Evolutionary conservation across 345 rosid species (phyloP).

Genomic region (Orychophragmus violaceus): DNA sequence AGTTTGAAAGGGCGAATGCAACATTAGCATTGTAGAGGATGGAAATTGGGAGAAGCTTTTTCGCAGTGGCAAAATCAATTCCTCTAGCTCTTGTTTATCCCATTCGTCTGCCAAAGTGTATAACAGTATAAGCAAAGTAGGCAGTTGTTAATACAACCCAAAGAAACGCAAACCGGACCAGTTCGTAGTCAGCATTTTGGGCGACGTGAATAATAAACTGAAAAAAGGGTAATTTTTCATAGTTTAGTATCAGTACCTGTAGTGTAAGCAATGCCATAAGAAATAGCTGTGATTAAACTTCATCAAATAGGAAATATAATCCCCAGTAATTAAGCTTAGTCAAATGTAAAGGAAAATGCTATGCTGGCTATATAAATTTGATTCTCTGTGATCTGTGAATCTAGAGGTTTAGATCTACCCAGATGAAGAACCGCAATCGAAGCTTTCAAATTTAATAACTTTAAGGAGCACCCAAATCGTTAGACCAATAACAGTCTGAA

Average conservation of each 20-base stretch:
- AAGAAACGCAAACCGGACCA: neutral
- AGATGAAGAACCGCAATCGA: too few relatives aligned
- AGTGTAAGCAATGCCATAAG: conserved; percentile 89
- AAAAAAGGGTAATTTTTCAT: neutral
- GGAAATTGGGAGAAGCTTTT: conserved; percentile 72
- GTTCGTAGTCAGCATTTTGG: neutral
- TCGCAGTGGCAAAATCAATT: conserved; percentile 53
- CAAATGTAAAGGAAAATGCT: too few relatives aligned
- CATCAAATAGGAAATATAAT: conserved; percentile 9
- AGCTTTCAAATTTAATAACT: too few relatives aligned
- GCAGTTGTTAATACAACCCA: conserved; percentile 63
- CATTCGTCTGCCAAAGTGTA: conserved; percentile 52
- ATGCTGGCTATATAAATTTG: too few relatives aligned
- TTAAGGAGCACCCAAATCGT: too few relatives aligned
- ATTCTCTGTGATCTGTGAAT: too few relatives aligned
- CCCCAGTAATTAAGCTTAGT: too few relatives aligned
- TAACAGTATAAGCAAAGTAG: conserved; percentile 76
- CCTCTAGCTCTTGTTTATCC: conserved; percentile 66
- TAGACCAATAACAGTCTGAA: too few relatives aligned
- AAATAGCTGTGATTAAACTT: conserved; percentile 67
- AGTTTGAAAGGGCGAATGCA: conserved; percentile 90
- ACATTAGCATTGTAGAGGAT: conserved; percentile 94
- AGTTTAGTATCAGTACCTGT: conserved; percentile 49
- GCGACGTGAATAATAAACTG: neutral
- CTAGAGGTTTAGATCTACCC: too few relatives aligned